A percentile compares a stretch with the other conserved stretches of the same genome.
Conservation (phyloP, 2,329 filamentous ascomycete genomes). For the Colletotrichum paranaense region DNA sequence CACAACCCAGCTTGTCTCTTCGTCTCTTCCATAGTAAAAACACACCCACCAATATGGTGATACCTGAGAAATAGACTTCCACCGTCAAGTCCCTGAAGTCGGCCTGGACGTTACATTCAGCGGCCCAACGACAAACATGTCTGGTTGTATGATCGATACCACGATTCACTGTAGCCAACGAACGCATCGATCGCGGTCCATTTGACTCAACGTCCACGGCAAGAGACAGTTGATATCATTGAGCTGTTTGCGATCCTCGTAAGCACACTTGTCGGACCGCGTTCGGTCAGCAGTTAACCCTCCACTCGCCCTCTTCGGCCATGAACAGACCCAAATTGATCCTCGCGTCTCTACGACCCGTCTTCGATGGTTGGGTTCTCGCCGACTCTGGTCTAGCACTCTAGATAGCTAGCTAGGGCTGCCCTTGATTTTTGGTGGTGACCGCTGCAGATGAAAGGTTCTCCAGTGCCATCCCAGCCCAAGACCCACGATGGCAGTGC, state of each 20-base stretch:
- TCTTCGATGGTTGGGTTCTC: not conserved
- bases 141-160: not conserved
- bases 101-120: constrained; percentile 6
- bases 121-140: not conserved
- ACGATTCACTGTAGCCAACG: not conserved
- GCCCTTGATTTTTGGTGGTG: not conserved
- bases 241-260: not conserved
- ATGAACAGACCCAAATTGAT: not conserved
- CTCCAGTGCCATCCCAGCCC: constrained; percentile 12
- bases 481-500: constrained; percentile 32
- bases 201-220: not conserved
- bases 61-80: not conserved
- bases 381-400: not conserved
- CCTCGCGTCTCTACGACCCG: not conserved
- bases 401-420: not conserved
- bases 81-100: not conserved
- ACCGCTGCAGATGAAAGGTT: constrained; percentile 12
- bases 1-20: constrained; percentile 4
- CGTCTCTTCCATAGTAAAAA: not conserved
- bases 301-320: not conserved
- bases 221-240: not conserved
- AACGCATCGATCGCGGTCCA: not conserved
- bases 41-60: not conserved
- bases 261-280: not conserved
- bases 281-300: not conserved